Base-by-base conservation (phyloP, 2,329 filamentous ascomycete species). In the Trichoderma harzianum region DNA sequence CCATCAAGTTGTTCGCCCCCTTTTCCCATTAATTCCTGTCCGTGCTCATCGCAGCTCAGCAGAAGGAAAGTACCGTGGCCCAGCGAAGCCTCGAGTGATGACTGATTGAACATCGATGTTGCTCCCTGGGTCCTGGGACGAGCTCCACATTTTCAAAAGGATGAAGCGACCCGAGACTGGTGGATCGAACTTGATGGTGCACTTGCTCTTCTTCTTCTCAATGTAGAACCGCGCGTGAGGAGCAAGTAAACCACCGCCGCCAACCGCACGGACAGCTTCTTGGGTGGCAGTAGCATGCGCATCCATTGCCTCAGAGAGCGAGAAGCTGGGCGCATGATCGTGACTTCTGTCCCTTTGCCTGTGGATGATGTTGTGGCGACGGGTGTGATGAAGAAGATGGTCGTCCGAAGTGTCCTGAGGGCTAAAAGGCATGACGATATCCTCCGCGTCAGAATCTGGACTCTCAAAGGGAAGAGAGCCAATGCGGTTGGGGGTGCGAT, bases 71-170 rank as follows among this genome's bases (percentile, higher is more conserved):
- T 91, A 97, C 72, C 95, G 88, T 11, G 93, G 92, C 5, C 95
- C 95, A 0, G 93, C 93, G 81, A 91, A 98, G 0, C 95, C 95
- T 77, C 92, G 91, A 1, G 91, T 92, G 72, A 94, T 88, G 28
- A 98, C 91, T 60, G 91, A 93, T 80, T 97, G 92, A 51, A 98
- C 94, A 78, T 97, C 94, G 74, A 98, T 97, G 77, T 97, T 97
- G 72, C 84, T 84, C 6, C 79, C 76, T 5, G 88, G 86, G 62
- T 91, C 89, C 30, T 89, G 87, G 72, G 89, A 88, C 2, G 92
- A 92, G 76, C 91, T 94, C 93, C 94, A 98, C 80, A 98, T 89
- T 84, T 98, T 98, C 74, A 98, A 85, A 55, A 98, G 82, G 67
- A 98, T 92, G 79, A 92, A 97, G 71, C 93, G 89, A 6, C 93